Percentiles rank a stretch among this genome's conserved stretches.
Evolutionary conservation across 192 early-diverging fungal species (phyloP).

Genomic region (Phycomyces nitens): DNA sequence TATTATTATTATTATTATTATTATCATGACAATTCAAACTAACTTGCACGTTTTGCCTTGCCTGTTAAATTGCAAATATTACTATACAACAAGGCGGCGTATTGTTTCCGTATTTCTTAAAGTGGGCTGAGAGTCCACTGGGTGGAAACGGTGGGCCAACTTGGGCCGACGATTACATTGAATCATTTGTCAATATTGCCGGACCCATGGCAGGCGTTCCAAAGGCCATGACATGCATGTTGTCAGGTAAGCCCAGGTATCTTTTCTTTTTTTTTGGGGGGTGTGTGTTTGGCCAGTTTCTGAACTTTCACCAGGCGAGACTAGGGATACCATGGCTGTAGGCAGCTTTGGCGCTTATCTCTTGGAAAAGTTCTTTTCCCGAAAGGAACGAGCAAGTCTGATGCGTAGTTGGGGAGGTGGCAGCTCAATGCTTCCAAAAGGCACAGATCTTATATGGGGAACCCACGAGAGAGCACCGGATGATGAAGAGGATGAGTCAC

Average conservation of each 20-base stretch:
- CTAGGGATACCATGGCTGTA: constrained; percentile 81
- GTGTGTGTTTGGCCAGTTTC: too few species aligned
- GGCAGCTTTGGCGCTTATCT: constrained; percentile 70
- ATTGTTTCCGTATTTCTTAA: constrained; percentile 80
- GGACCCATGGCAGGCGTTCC: constrained; percentile 85
- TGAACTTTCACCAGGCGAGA: constrained; percentile 65
- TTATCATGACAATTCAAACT: too few species aligned
- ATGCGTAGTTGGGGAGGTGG: constrained; percentile 83
- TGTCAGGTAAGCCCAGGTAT: constrained; percentile 51
- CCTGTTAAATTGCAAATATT: not conserved
- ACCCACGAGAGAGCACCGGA: constrained; percentile 63
- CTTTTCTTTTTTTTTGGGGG: constrained; percentile 1
- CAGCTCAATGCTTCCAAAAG: constrained; percentile 77
- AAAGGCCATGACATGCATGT: constrained; percentile 71
- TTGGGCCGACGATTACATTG: constrained; percentile 79
- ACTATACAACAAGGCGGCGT: constrained; percentile 44
- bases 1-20: too few species aligned
- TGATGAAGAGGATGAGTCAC: constrained; percentile 46
- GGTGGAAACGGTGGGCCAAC: constrained; percentile 66
- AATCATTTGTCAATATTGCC: constrained; percentile 79
- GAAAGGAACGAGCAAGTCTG: constrained; percentile 66
- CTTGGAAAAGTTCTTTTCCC: constrained; percentile 83
- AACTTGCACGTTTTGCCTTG: not conserved
- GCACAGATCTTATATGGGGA: constrained; percentile 82
- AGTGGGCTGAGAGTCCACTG: constrained; percentile 70